Evolutionary conservation across 306 rosid species (phyloP).

Genomic region (Sicyos edulis): DNA sequence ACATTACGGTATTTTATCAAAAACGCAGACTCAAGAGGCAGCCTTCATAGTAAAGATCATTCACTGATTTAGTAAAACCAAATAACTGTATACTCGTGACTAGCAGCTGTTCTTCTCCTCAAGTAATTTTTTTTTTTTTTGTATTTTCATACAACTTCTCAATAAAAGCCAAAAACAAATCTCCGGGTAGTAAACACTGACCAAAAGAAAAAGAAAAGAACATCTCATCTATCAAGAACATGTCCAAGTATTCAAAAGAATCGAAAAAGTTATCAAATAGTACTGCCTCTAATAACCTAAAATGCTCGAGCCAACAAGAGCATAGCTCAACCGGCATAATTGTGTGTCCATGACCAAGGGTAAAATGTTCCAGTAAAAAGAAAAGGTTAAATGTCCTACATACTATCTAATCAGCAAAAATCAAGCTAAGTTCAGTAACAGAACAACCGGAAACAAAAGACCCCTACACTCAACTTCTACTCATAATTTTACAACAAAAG

Average conservation of each 20-base stretch:
- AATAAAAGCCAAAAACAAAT: neutral
- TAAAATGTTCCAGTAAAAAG: neutral
- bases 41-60: neutral
- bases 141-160: slow-evolving; percentile 6
- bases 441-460: neutral
- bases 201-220: neutral
- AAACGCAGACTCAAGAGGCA: neutral
- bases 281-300: neutral
- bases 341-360: too few relatives aligned
- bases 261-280: neutral
- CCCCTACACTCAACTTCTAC: neutral
- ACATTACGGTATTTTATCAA: too few relatives aligned
- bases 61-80: neutral
- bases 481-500: neutral
- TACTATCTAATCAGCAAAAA: neutral
- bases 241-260: neutral
- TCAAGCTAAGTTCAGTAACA: neutral
- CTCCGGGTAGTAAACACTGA: neutral
- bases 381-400: neutral
- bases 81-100: neutral
- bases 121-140: neutral
- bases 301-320: neutral
- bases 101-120: neutral
- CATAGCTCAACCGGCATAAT: too few relatives aligned
- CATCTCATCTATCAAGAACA: neutral